Evolutionary conservation across 2,329 filamentous ascomycete genomes (phyloP).

Genomic region (Fusarium nelsonii): DNA sequence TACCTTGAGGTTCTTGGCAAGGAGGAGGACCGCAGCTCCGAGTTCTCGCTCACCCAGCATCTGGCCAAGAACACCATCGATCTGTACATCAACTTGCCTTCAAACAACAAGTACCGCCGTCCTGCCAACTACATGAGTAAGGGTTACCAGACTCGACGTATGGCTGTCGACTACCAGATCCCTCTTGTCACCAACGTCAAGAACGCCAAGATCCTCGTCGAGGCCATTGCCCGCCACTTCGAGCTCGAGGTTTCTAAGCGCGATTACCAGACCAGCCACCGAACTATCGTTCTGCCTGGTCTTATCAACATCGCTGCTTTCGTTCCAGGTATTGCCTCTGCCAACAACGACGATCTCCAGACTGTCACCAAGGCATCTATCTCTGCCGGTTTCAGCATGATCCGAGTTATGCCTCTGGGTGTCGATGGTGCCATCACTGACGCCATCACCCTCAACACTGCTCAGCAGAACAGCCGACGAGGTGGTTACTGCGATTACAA

Average conservation of each 20-base stretch:
- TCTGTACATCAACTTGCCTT: conserved; percentile 99
- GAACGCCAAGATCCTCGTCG: conserved; percentile 96
- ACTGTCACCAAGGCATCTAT: conserved; percentile 79
- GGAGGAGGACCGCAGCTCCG: conserved; percentile 87
- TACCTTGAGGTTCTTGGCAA: conserved; percentile 89
- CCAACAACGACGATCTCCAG: conserved; percentile 75
- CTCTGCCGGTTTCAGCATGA: conserved; percentile 82
- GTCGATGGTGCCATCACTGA: conserved; percentile 80
- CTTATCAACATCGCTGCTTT: conserved; percentile 85
- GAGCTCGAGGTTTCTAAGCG: conserved; percentile 84
- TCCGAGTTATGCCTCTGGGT: conserved; percentile 82
- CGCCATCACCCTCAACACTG: conserved; percentile 75
- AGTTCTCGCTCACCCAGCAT: conserved; percentile 97
- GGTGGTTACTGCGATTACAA: conserved; percentile 83
- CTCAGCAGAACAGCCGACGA: conserved; percentile 76
- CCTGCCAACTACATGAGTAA: conserved; percentile 99
- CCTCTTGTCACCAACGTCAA: conserved; percentile 98
- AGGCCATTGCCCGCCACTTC: conserved; percentile 91
- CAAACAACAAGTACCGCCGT: conserved; percentile 95
- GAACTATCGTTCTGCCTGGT: conserved; percentile 78
- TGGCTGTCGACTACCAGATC: conserved; percentile 98
- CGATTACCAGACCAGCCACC: conserved; percentile 93
- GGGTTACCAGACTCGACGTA: conserved; percentile 94
- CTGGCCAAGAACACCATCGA: conserved; percentile 98
- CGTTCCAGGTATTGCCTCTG: conserved; percentile 76